Evolutionary conservation across 345 rosid genomes (phyloP), one percentile per base, ranked within the genome.

Genomic region (Aquilaria malaccensis): DNA sequence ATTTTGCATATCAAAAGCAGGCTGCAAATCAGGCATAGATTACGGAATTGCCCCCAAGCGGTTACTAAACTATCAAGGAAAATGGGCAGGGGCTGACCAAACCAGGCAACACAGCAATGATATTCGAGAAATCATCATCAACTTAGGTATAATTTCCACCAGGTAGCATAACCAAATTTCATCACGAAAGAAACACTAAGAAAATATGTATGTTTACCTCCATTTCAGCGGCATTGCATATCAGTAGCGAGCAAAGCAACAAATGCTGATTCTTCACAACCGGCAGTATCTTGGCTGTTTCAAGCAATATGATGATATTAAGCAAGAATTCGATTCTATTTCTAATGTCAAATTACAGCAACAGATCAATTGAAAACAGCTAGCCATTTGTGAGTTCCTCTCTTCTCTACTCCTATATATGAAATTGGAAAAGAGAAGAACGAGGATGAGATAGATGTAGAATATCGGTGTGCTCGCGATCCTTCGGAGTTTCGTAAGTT

Each of bases 191-290:
- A 3, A 50, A 50, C 10, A 10, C 22, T 9, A 12, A 50, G 9
- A 12, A 3, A 50, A 15, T n/a, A 59, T 51, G 45, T 30, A 33
- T 4, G 2, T 3, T 33, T 76, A 94, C 99, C 97, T 94, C 99
- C 99, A 94, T 94, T 62, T 97, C 91, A 71, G 93, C 96, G 58
- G 99, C 99, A 66, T 94, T 90, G 79, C 91, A 94, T 33, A 90
- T 71, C 63, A 90, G 99, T 32, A 94, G 76, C 29, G 96, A 86
- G 70, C 96, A 89, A 50, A 94, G 95, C 70, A 94, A 72, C 74
- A 94, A 64, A 77, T 94, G 99, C 75, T 94, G 99, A n/a, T 90
- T 88, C 70, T 62, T 82, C 14, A 94, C 97, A 69, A 94, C 97
- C 13, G 99, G 96, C 70, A 94, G 77, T 75, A 94, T 90, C 75